Evolutionary conservation across 306 rosid genomes (phyloP), one percentile per base, ranked within the genome.

Genomic region (Cicer pinnatifidum): DNA sequence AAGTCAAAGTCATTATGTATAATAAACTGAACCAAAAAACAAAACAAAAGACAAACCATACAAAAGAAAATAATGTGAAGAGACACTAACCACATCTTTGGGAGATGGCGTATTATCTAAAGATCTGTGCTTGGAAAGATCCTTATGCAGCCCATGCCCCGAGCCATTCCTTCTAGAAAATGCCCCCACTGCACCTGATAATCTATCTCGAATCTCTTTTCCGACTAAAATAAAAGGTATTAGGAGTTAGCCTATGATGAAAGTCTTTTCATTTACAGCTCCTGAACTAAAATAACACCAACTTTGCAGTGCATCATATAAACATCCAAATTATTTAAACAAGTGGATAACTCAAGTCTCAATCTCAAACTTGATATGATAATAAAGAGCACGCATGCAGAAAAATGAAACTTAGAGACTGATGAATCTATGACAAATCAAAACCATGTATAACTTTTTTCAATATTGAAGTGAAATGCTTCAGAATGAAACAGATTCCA

Each of bases 171-270:
- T 89, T 82, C 98, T 89, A 64, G 88, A 82, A 86, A 92, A 92
- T 72, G 92, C 97, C 72, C 86, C 97, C 12, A 92, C 90, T 3
- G 93, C 93, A 75, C 97, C 98, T 1, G 96, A 82, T 41, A 59
- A 71, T 73, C 91, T 86, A 54, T 94, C 97, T 73, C 96, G 89
- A 48, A 82, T 69, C 52, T 91, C 97, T 76, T 86, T 87, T 65
- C 90, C 88, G 70, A 82, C 99, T 88, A 80, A 59, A 81, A 58
- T 39, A 53, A 20, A 80, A 13, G 67, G 75, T 11, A 48, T 8
- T 53, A 72, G 13, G 52, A 19, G 47, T 73, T 28, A 81, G 68
- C 23, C 23, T 44, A 40, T 66, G 19, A 44, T 60, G 15, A 75
- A 69, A 75, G 11, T 35, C 7, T 40, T 80, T 47, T 20, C 35